Evolutionary conservation across 441 rosid species (phyloP).

Genomic region (Erodium texanum): DNA sequence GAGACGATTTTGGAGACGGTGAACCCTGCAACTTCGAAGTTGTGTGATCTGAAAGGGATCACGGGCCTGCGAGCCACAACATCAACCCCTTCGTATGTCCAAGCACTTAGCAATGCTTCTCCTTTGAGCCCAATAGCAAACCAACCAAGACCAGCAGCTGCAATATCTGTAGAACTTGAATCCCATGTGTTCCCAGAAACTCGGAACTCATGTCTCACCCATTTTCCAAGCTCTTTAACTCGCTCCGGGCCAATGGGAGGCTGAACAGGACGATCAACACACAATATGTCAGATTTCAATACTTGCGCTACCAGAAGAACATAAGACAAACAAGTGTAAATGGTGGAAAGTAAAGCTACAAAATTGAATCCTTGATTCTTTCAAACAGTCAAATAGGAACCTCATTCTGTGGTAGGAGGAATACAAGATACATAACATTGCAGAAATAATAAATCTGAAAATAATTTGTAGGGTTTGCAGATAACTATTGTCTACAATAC

Average conservation of each 20-base stretch:
- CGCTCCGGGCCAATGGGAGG: conserved; percentile 77
- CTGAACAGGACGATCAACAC: conserved; percentile 22
- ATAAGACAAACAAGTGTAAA: no score
- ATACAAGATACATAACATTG: neutral
- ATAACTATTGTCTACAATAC: no score
- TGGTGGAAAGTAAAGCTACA: no score
- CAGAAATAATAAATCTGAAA: neutral
- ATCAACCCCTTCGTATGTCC: conserved; percentile 80
- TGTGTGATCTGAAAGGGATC: conserved; percentile 53
- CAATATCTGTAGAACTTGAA: conserved; percentile 64
- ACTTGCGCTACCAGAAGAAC: no score
- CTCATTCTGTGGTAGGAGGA: neutral
- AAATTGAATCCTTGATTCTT: no score
- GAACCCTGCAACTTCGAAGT: conserved; percentile 76
- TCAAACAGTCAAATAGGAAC: neutral
- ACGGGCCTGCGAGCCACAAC: conserved; percentile 55
- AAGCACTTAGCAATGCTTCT: conserved; percentile 58
- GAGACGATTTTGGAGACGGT: conserved; percentile 78
- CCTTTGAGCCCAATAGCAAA: conserved; percentile 77
- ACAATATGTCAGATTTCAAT: no score
- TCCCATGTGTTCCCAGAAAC: conserved; percentile 72
- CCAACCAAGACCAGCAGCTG: conserved; percentile 90
- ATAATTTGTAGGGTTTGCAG: no score
- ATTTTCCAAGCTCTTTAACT: conserved; percentile 64
- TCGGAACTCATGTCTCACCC: conserved; percentile 59